Evolutionary conservation across 306 rosid species (phyloP).

Genomic region (Quercus cerris): DNA sequence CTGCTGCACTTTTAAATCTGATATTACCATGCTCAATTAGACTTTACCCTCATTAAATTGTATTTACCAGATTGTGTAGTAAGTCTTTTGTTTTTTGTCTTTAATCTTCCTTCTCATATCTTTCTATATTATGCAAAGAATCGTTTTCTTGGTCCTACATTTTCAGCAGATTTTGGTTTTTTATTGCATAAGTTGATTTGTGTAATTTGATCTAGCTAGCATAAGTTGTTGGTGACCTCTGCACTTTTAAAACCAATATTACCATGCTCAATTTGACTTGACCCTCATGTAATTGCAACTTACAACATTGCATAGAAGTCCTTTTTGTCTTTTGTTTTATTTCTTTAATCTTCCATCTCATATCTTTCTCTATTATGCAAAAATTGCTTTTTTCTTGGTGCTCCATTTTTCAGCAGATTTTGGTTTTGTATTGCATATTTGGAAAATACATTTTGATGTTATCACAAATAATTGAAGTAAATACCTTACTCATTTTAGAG

Average conservation of each 20-base stretch:
- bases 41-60: constrained; percentile 7
- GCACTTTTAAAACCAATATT: background rate
- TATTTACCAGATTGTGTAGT: background rate
- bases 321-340: constrained; percentile 12
- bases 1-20: background rate
- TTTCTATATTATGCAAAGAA: background rate
- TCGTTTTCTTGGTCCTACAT: background rate
- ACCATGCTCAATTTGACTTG: constrained; percentile 5
- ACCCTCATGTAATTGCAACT: constrained; percentile 11
- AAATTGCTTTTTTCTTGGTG: background rate
- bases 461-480: background rate
- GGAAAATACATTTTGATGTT: background rate
- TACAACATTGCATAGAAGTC: background rate
- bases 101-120: background rate
- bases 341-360: background rate
- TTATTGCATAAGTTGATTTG: background rate
- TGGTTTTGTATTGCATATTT: background rate
- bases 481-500: background rate
- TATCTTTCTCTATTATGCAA: background rate
- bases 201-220: background rate
- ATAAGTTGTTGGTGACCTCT: background rate
- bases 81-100: background rate
- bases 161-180: background rate
- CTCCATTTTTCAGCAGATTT: background rate
- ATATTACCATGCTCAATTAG: constrained; percentile 10